These are phyloP conservation scores for Diospyros kaki DNA, from an alignment of 148 eudicot genomes.

Conservation along the genomic window DNA sequence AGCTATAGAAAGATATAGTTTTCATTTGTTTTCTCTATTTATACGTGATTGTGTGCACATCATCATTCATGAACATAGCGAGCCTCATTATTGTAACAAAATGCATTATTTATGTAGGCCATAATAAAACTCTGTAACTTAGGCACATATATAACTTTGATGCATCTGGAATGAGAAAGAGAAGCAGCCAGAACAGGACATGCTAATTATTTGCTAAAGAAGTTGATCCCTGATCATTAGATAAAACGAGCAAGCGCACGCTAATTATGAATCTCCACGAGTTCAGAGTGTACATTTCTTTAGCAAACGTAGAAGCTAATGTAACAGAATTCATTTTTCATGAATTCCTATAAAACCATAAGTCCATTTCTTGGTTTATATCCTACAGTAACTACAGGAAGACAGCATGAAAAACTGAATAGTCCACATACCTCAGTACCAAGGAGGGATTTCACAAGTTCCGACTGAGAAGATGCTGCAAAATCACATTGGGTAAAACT, in stretches of 20 bases:
- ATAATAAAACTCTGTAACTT: neutral
- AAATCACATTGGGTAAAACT: constrained; percentile 11
- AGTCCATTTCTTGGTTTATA: neutral
- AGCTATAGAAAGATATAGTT: neutral
- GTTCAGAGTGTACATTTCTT: neutral
- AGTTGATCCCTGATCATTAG: neutral
- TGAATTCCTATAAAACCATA: neutral
- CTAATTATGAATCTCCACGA: neutral
- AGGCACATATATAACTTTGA: neutral
- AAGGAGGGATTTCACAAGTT: constrained; percentile 81
- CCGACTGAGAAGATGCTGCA: constrained; percentile 78
- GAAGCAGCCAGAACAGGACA: constrained; percentile 4
- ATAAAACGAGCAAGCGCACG: neutral
- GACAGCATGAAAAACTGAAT: neutral
- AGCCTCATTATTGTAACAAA: neutral
- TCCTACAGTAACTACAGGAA: neutral
- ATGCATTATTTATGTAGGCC: neutral
- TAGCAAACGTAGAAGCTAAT: neutral
- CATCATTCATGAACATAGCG: neutral
- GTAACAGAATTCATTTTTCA: neutral
- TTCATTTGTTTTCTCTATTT: neutral
- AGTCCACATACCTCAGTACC: constrained; percentile 57
- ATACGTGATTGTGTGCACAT: constrained; percentile 1
- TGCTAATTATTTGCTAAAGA: neutral
- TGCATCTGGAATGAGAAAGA: neutral